A percentile compares a stretch with the other conserved stretches of the same genome.
phyloP scores from a whole-genome alignment of 2,329 filamentous ascomycete species.

The Drechslera avenae region DNA sequence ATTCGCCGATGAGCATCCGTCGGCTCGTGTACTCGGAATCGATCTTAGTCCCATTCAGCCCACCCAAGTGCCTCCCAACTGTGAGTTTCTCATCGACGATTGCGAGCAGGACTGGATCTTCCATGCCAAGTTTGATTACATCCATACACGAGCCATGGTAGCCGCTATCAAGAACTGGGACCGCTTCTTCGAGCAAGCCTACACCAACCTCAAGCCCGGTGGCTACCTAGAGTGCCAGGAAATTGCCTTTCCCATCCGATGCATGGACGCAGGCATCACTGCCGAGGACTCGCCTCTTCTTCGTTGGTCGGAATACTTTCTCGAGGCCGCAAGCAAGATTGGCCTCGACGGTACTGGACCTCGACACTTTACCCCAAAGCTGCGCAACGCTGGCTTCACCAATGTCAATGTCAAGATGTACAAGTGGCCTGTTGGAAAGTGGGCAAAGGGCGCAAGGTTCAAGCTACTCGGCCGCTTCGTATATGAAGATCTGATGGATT shows the following conservation, averaged over 20 bases:
- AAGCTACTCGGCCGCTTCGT: slow-evolving; percentile 37
- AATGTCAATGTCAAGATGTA: slow-evolving; percentile 34
- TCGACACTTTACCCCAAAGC: slow-evolving; percentile 40
- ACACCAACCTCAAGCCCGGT: slow-evolving; percentile 52
- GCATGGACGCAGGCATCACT: slow-evolving; percentile 31
- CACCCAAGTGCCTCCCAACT: slow-evolving; percentile 39
- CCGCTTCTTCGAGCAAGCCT: slow-evolving; percentile 53
- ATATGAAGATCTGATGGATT: slow-evolving; percentile 36
- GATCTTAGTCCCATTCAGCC: slow-evolving; percentile 45
- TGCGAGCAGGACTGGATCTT: slow-evolving; percentile 61
- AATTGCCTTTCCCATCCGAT: slow-evolving; percentile 33
- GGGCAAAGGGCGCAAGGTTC: slow-evolving; percentile 39
- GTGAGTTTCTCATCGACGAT: slow-evolving; percentile 45
- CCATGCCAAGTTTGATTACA: slow-evolving; percentile 60
- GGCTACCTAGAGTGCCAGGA: slow-evolving; percentile 60
- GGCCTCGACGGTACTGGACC: slow-evolving; percentile 51
- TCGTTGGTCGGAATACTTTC: slow-evolving; percentile 34
- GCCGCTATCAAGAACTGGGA: slow-evolving; percentile 61
- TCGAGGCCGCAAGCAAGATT: slow-evolving; percentile 29
- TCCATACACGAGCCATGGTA: slow-evolving; percentile 60
- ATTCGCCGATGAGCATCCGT: slow-evolving; percentile 41
- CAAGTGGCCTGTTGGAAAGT: slow-evolving; percentile 42
- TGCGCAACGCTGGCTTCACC: slow-evolving; percentile 34
- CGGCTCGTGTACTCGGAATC: slow-evolving; percentile 40
- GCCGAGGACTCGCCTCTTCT: slow-evolving; percentile 30